A percentile compares a stretch with the other conserved stretches of the same genome.
phyloP scores from a whole-genome alignment of 2,329 filamentous ascomycete species.

The Penicillium sp. region DNA sequence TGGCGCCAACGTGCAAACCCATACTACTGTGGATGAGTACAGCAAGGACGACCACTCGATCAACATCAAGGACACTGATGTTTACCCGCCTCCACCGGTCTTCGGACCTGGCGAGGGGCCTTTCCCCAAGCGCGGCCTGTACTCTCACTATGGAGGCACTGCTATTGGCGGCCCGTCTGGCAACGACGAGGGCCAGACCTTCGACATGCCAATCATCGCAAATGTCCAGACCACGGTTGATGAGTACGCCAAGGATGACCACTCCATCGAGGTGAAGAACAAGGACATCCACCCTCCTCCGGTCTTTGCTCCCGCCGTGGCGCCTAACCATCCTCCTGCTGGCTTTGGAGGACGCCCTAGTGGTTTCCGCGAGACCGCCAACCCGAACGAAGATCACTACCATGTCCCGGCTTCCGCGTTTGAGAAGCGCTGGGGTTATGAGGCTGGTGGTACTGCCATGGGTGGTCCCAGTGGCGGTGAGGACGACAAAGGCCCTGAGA shows the following conservation, averaged over 20 bases:
- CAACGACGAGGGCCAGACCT: slow-evolving; percentile 25
- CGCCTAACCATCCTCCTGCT: not conserved
- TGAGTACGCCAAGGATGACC: slow-evolving; percentile 22
- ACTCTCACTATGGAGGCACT: slow-evolving; percentile 18
- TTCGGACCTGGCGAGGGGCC: slow-evolving; percentile 15
- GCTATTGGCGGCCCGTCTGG: slow-evolving; percentile 24
- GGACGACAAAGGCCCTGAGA: not conserved
- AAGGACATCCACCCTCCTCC: slow-evolving; percentile 16
- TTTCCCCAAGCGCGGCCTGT: slow-evolving; percentile 16
- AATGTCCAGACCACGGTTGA: slow-evolving; percentile 20
- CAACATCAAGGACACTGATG: slow-evolving; percentile 20
- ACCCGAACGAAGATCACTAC: slow-evolving; percentile 11
- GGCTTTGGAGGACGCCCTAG: not conserved
- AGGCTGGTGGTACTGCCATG: slow-evolving; percentile 19
- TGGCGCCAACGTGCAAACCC: slow-evolving; percentile 13
- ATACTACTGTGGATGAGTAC: slow-evolving; percentile 18
- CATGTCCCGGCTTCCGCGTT: slow-evolving; percentile 3
- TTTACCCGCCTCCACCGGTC: slow-evolving; percentile 13
- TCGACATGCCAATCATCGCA: slow-evolving; percentile 25
- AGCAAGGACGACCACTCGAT: slow-evolving; percentile 26
- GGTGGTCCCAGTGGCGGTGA: slow-evolving; percentile 19
- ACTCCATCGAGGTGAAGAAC: slow-evolving; percentile 23
- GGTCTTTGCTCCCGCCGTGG: not conserved
- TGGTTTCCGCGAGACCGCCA: slow-evolving; percentile 1
- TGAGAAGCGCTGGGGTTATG: slow-evolving; percentile 13